These are phyloP conservation scores for Paraglomus occultum DNA, from an alignment of 192 early-diverging fungal genomes.

Conservation along the genomic window DNA sequence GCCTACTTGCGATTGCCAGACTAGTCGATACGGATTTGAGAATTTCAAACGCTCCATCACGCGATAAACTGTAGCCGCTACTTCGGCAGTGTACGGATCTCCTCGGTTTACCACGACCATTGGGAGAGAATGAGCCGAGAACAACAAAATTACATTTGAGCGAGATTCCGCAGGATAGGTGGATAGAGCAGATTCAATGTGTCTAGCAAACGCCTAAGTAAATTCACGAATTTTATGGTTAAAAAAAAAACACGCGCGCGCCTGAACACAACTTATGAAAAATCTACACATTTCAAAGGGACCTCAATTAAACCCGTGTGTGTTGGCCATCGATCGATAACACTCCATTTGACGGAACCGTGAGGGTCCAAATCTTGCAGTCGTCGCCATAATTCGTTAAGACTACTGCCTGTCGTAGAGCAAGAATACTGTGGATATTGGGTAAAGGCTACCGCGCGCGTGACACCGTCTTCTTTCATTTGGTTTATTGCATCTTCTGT, in stretches of 20 bases:
- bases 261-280: too few relatives aligned
- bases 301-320: slow-evolving; percentile 81
- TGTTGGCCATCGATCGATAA: slow-evolving; percentile 94
- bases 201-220: slow-evolving; percentile 67
- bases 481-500: slow-evolving; percentile 68
- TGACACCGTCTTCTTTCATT: slow-evolving; percentile 81
- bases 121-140: slow-evolving; percentile 95
- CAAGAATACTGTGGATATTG: slow-evolving; percentile 98
- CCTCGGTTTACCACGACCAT: slow-evolving; percentile 91
- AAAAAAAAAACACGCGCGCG: not conserved
- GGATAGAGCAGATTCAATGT: slow-evolving; percentile 67
- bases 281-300: slow-evolving; percentile 3
- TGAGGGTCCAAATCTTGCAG: slow-evolving; percentile 62
- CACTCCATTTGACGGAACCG: slow-evolving; percentile 79
- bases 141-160: slow-evolving; percentile 76
- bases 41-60: slow-evolving; percentile 75
- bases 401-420: slow-evolving; percentile 87
- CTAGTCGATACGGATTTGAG: slow-evolving; percentile 81
- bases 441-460: slow-evolving; percentile 84
- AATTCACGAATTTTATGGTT: not conserved
- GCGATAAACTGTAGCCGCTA: slow-evolving; percentile 77
- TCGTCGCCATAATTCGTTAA: slow-evolving; percentile 82
- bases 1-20: slow-evolving; percentile 96
- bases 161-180: slow-evolving; percentile 67
- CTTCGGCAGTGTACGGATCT: slow-evolving; percentile 85